Evolutionary conservation across 495 filamentous ascomycete genomes (phyloP), one percentile per base, ranked within the genome.

Genomic region (Lophiostoma macrostomum): DNA sequence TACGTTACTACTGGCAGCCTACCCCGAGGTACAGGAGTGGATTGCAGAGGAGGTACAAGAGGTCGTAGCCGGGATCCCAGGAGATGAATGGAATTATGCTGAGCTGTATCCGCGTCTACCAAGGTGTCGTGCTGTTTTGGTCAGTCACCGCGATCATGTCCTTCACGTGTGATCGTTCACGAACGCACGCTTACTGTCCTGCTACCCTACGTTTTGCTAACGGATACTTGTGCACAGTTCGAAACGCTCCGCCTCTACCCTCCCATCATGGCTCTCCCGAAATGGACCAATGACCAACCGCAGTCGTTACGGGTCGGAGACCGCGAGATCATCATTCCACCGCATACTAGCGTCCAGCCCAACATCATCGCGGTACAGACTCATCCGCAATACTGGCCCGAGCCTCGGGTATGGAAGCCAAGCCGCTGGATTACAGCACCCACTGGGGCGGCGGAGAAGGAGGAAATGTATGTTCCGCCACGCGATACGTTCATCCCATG

Each of bases 191-290:
- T n/a, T n/a, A n/a, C n/a, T n/a, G n/a, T n/a, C n/a, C n/a, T n/a
- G n/a, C n/a, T n/a, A n/a, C 13, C 75, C 44, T 47, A 54, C 0
- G 51, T 37, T 13, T 11, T 19, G 1, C 3, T 53, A 20, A 41
- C 46, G 31, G n/a, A n/a, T n/a, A 50, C 34, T 25, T 34, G 58
- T 45, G 38, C 37, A 14, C 34, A 73, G 67, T 60, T 68, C 14
- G 73, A 76, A 57, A 73, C 66, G 3, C 56, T 78, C 28, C 74
- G 76, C 11, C 65, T 76, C 6, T 71, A 70, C 57, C 58, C 71
- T 11, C 71, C 71, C 2, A 61, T 75, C 20, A 52, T 63, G 3
- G 63, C 60, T 11, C 44, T 75, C 19, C 71, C 73, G 16, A 73
- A 71, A 50, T 63, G 62, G 45, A 71, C 69, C 1, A 58, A 54